A percentile compares a stretch with the other conserved stretches of the same genome.
phyloP scores from a whole-genome alignment of 2,329 filamentous ascomycete genomes.

The Arthrobotrys iridis region DNA sequence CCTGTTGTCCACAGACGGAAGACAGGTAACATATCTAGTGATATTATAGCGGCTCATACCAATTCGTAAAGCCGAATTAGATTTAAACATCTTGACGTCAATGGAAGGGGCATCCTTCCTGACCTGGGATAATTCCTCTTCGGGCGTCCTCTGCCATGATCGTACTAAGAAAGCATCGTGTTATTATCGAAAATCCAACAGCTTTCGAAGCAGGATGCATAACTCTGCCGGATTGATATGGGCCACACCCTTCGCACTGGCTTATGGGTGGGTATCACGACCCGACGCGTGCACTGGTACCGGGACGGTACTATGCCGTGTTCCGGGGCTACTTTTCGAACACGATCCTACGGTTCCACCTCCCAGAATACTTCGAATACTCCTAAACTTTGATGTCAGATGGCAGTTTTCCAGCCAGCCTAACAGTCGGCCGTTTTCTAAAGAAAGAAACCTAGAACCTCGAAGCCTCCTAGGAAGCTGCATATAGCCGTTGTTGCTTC shows the following conservation, averaged over 20 bases:
- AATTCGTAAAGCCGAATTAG: not conserved
- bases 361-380: too few species aligned
- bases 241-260: not conserved
- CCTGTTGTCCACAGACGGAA: slow-evolving; percentile 28
- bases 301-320: not conserved
- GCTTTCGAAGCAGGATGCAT: not conserved
- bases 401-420: not conserved
- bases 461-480: slow-evolving; percentile 40
- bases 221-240: not conserved
- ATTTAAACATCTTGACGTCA: slow-evolving; percentile 14
- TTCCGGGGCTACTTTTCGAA: not conserved
- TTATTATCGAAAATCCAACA: slow-evolving; percentile 27
- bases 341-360: not conserved
- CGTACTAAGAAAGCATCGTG: not conserved
- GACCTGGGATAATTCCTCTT: slow-evolving; percentile 1
- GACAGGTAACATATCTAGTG: slow-evolving; percentile 3
- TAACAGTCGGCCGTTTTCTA: slow-evolving; percentile 23
- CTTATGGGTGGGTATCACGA: too few species aligned
- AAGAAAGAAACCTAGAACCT: slow-evolving; percentile 42
- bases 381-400: too few species aligned
- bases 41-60: not conserved
- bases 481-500: slow-evolving; percentile 24
- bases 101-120: not conserved
- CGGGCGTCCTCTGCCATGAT: not conserved
- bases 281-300: not conserved